Base-by-base conservation (phyloP, 192 early-diverging fungal species). In the Coemansia erecta region DNA sequence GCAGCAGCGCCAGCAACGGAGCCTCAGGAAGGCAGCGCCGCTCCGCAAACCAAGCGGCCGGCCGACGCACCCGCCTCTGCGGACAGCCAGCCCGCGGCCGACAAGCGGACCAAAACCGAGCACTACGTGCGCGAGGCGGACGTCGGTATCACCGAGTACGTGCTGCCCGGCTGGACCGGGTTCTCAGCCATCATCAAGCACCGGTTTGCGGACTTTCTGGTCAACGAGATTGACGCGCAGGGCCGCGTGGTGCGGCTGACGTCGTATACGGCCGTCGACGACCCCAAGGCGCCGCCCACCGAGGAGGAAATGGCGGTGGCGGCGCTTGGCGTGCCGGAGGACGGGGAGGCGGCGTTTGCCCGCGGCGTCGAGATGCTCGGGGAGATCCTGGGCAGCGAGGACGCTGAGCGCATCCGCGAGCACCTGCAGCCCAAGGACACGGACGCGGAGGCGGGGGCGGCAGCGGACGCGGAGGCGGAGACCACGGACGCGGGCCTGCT, bases 151-250 rank as follows among this genome's bases (percentile, higher is more conserved):
- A 72, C 73, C 7, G 73, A 80, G 31, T 90, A 58, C 26, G 53
- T 81, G 13, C 68, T 64, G 0, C 46, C 55, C 0, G 70, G 60
- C 10, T 75, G 73, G 68, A 11, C 18, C 4, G 72, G 78, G 11
- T 83, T 75, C 37, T 50, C 67, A 10, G 77, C 66, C 13, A 73
- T 83, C 0, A 72, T 83, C 66, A 82, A 81, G 62, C 68, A 66
- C 64, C 90, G 94, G 61, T 89, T 82, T 48, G 74, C 84, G 0
- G 96, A 98, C 69, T 98, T 98, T 74, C 75, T 93, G 33, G 96
- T 98, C 22, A 88, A 94, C 74, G 96, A 98, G 83, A 88, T 98
- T 15, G 88, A 89, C 62, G 53, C 64, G 31, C 56, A 72, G 18
- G 91, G 91, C 17, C 63, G 84, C 21, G 82, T 90, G 2, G 86